Conservation (phyloP, 2,329 filamentous ascomycete species). For the Zopfia rhizophila region DNA sequence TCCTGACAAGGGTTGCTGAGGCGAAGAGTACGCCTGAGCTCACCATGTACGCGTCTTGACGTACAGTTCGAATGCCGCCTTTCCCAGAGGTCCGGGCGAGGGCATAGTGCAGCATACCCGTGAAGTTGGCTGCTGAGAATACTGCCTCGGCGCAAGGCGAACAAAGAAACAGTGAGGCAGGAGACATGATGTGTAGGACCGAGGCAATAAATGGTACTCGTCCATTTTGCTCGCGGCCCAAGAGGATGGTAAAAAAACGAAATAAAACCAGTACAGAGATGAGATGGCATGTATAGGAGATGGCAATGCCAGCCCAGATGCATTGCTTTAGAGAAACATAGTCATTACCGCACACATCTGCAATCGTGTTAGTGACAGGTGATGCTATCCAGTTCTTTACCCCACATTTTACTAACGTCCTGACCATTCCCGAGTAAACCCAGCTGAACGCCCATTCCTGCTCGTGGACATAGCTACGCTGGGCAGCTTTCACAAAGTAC, state of each 20-base stretch:
- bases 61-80: constrained; percentile 44
- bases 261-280: constrained; percentile 76
- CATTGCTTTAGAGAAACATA: constrained; percentile 31
- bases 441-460: constrained; percentile 83
- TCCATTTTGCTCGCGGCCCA: constrained; percentile 32
- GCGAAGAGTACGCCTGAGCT: constrained; percentile 74
- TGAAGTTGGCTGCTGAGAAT: constrained; percentile 79
- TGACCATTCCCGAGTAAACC: constrained; percentile 57
- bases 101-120: constrained; percentile 74
- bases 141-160: constrained; percentile 82
- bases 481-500: constrained; percentile 72
- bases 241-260: constrained; percentile 67
- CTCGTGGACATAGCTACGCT: constrained; percentile 73
- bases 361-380: too few relatives aligned
- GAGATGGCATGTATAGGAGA: constrained; percentile 78
- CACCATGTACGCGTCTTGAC: constrained; percentile 58
- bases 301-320: constrained; percentile 66
- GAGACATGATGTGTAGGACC: constrained; percentile 79
- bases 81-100: constrained; percentile 38
- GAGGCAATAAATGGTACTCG: constrained; percentile 73
- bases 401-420: constrained; percentile 50
- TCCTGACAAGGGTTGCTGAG: constrained; percentile 75
- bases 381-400: too few relatives aligned
- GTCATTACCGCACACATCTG: too few relatives aligned
- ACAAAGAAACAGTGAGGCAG: constrained; percentile 87